Conservation (phyloP, 306 rosid genomes). For the Trichosanthes cucumerina region DNA sequence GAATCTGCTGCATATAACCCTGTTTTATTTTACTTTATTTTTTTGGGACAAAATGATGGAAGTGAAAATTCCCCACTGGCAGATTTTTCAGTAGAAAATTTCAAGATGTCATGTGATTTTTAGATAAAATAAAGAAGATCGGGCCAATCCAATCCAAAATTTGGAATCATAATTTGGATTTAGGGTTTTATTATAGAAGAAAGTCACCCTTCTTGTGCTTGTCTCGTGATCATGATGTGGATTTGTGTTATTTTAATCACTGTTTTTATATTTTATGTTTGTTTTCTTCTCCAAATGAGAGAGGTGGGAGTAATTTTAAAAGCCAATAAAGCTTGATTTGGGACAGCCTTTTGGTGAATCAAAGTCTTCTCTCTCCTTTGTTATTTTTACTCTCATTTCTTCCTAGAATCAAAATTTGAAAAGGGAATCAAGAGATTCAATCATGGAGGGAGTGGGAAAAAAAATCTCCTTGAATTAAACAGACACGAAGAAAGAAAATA, state of each 20-base stretch:
- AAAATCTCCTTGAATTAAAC: no score
- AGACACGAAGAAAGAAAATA: no score
- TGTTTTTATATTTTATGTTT: background rate
- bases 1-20: background rate
- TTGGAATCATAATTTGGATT: slow-evolving; percentile 6
- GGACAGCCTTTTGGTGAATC: slow-evolving; percentile 34
- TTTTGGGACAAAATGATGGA: slow-evolving; percentile 1
- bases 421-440: background rate
- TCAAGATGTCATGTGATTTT: background rate
- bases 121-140: background rate
- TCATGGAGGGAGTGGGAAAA: no score
- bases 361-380: background rate
- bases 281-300: background rate
- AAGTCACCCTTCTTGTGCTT: background rate
- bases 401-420: background rate
- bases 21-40: background rate
- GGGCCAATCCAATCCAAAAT: background rate
- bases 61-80: background rate
- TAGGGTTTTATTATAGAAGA: background rate
- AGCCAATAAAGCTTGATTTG: slow-evolving; percentile 20
- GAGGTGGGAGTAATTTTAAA: slow-evolving; percentile 12
- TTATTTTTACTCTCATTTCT: background rate
- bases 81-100: background rate
- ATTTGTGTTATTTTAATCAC: background rate
- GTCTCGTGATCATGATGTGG: slow-evolving; percentile 9